Percentiles rank a stretch among this genome's conserved stretches.
These are phyloP conservation scores for Agapanthus africanus DNA, from an alignment of 106 monocot species.

Conservation along the genomic window DNA sequence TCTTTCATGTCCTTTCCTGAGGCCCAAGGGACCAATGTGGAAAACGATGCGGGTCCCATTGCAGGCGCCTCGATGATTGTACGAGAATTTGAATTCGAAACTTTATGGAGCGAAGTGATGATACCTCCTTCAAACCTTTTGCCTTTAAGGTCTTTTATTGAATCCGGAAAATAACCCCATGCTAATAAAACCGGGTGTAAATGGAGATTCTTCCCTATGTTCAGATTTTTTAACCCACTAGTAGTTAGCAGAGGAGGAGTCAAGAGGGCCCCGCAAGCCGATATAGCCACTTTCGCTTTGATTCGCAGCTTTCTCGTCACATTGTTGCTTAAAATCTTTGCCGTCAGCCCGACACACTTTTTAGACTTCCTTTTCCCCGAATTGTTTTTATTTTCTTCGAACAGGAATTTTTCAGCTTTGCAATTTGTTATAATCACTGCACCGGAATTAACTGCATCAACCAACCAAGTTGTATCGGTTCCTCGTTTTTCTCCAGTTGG, in stretches of 20 bases:
- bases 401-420: slow-evolving; percentile 65
- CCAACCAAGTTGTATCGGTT: slow-evolving; percentile 70
- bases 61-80: slow-evolving; percentile 50
- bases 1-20: slow-evolving; percentile 59
- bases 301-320: slow-evolving; percentile 30
- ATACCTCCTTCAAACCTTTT: slow-evolving; percentile 51
- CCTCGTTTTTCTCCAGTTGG: slow-evolving; percentile 53
- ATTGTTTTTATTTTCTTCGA: slow-evolving; percentile 18
- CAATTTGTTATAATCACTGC: slow-evolving; percentile 64
- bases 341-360: slow-evolving; percentile 52
- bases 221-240: slow-evolving; percentile 64
- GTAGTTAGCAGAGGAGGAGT: slow-evolving; percentile 54
- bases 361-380: slow-evolving; percentile 11
- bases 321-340: slow-evolving; percentile 11
- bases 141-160: slow-evolving; percentile 34
- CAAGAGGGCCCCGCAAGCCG: slow-evolving; percentile 64
- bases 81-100: slow-evolving; percentile 10
- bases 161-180: slow-evolving; percentile 89
- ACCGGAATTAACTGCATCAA: slow-evolving; percentile 56
- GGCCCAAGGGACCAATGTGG: slow-evolving; percentile 39
- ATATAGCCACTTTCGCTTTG: slow-evolving; percentile 47
- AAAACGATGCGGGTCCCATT: slow-evolving; percentile 25
- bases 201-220: slow-evolving; percentile 81
- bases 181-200: slow-evolving; percentile 58
- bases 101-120: slow-evolving; percentile 57